Conservation (phyloP, 148 eudicot genomes). For the Tetragonia tetragonoides region DNA sequence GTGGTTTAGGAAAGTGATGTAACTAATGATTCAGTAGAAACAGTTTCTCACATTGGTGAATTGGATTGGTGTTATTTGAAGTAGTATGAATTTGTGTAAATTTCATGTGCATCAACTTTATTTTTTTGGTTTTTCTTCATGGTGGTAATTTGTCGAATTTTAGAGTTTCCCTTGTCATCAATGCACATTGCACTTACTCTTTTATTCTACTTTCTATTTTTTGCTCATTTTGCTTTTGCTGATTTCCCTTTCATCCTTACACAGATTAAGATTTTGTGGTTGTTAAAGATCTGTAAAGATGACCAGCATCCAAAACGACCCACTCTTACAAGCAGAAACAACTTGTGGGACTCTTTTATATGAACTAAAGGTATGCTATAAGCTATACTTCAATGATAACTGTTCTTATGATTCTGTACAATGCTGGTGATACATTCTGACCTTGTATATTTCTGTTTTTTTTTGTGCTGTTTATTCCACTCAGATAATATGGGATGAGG, state of each 20-base stretch:
- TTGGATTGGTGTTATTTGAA: neutral
- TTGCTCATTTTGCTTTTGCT: neutral
- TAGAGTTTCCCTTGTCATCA: neutral
- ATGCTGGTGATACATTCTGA: constrained; percentile 1
- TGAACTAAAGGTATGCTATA: constrained; percentile 42
- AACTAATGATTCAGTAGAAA: neutral
- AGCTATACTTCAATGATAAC: constrained; percentile 5
- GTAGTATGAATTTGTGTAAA: neutral
- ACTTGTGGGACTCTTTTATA: constrained; percentile 45
- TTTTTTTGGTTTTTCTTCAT: neutral
- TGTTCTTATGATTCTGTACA: neutral
- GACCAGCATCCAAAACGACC: constrained; percentile 34
- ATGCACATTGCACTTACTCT: neutral
- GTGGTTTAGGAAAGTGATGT: neutral
- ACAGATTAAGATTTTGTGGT: constrained; percentile 10
- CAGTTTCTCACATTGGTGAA: neutral
- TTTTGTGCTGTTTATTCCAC: neutral
- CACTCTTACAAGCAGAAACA: constrained; percentile 37
- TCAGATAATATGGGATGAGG: constrained; percentile 79
- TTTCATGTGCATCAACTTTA: neutral
- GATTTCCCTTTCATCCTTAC: neutral
- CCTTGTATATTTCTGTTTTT: neutral
- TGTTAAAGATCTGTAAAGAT: constrained; percentile 25
- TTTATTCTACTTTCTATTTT: constrained; percentile 4
- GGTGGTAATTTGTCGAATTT: neutral